A percentile compares a stretch with the other conserved stretches of the same genome.
These are phyloP conservation scores for Xylaria acuta DNA, from an alignment of 495 filamentous ascomycete genomes.

Conservation along the genomic window DNA sequence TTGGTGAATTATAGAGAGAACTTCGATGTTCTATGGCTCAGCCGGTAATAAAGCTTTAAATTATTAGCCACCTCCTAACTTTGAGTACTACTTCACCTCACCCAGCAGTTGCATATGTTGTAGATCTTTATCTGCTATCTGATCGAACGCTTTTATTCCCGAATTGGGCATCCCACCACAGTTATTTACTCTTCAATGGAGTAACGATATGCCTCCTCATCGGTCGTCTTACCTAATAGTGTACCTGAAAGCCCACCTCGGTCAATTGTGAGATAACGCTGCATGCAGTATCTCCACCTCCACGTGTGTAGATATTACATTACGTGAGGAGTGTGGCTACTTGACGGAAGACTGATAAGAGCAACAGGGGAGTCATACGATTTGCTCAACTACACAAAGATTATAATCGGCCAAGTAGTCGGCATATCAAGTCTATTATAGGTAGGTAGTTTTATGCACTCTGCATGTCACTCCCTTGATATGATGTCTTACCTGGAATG, in stretches of 20 bases:
- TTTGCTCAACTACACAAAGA: not conserved
- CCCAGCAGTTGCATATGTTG: not conserved
- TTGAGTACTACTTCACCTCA: not conserved
- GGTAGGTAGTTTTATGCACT: not conserved
- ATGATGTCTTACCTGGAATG: constrained; percentile 3
- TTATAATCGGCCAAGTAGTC: not conserved
- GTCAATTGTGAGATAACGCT: constrained; percentile 3
- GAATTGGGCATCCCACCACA: not conserved
- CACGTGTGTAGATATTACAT: not conserved
- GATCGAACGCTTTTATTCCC: not conserved
- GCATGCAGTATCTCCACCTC: not conserved
- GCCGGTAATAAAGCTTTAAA: not conserved
- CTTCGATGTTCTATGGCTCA: not conserved
- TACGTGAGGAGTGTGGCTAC: not conserved
- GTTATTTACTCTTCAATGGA: not conserved
- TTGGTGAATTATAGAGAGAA: not conserved
- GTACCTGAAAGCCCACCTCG: not conserved
- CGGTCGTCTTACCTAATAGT: not conserved
- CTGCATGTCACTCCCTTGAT: not conserved
- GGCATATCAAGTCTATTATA: not conserved
- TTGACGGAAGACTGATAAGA: not conserved
- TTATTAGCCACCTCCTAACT: not conserved
- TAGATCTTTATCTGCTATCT: not conserved
- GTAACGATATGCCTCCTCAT: not conserved
- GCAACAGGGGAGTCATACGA: not conserved